Evolutionary conservation across 192 early-diverging fungal genomes (phyloP).

Genomic region (Spizellomyces sp.): DNA sequence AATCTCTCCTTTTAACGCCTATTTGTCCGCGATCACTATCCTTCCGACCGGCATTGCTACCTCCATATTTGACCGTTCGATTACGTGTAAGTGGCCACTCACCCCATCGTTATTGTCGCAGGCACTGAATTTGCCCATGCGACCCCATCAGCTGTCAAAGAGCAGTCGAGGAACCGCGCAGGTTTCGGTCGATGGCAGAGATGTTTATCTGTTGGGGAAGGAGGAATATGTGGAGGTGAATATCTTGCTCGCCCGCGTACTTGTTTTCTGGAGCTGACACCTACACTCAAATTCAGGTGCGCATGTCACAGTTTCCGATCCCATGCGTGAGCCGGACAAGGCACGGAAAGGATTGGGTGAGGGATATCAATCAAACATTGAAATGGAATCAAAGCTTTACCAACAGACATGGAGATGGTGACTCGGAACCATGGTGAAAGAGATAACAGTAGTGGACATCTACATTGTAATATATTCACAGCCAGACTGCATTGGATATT

Average conservation of each 20-base stretch:
- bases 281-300: constrained; percentile 37
- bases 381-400: constrained; percentile 85
- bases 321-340: constrained; percentile 73
- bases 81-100: constrained; percentile 5
- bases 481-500: too few species aligned
- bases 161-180: constrained; percentile 57
- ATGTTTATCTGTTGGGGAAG: constrained; percentile 67
- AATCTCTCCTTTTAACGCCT: constrained; percentile 82
- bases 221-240: constrained; percentile 68
- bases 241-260: too few species aligned
- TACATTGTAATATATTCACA: too few species aligned
- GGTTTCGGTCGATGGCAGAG: constrained; percentile 77
- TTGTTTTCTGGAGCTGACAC: background rate
- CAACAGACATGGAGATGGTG: background rate
- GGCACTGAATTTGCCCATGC: too few species aligned
- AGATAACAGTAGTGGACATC: too few species aligned
- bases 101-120: background rate
- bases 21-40: constrained; percentile 81
- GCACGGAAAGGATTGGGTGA: constrained; percentile 73
- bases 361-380: constrained; percentile 81
- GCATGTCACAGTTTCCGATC: constrained; percentile 74
- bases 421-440: too few species aligned
- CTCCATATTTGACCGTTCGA: constrained; percentile 39
- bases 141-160: constrained; percentile 10
- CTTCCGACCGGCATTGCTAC: constrained; percentile 76